Evolutionary conservation across 75 land plant species (phyloP).

Genomic region (Pinus taeda): DNA sequence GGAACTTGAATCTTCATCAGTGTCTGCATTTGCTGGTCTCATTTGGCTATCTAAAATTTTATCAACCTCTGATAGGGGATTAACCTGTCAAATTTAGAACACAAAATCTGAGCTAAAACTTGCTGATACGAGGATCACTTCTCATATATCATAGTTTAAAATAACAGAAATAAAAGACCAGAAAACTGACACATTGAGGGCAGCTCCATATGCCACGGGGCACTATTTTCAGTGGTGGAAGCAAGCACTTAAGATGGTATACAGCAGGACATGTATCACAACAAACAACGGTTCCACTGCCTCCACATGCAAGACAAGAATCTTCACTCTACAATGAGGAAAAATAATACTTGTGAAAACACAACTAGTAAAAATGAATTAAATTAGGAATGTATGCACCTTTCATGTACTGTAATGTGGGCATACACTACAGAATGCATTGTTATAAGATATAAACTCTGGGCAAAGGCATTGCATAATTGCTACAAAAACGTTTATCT

Average conservation of each 20-base stretch:
- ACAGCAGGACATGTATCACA: slow-evolving; percentile 84
- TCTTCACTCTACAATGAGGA: slow-evolving; percentile 59
- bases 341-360: not conserved
- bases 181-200: slow-evolving; percentile 85
- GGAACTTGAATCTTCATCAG: slow-evolving; percentile 35
- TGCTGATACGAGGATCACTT: too few species aligned
- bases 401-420: too few species aligned
- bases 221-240: slow-evolving; percentile 65
- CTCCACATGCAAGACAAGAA: slow-evolving; percentile 72
- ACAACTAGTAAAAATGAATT: not conserved
- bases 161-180: not conserved
- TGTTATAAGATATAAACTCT: too few species aligned
- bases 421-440: too few species aligned
- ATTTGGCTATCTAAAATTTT: slow-evolving; percentile 89
- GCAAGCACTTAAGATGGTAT: slow-evolving; percentile 78
- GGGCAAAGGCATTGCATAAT: too few species aligned
- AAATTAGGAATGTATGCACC: too few species aligned
- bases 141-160: not conserved
- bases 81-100: slow-evolving; percentile 49
- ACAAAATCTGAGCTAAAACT: not conserved
- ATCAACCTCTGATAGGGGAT: slow-evolving; percentile 84
- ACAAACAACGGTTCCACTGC: slow-evolving; percentile 50
- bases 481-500: too few species aligned
- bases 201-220: slow-evolving; percentile 81
- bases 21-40: slow-evolving; percentile 55